Conservation (phyloP, 179 eudicot genomes). For the Drosera spatulata region DNA sequence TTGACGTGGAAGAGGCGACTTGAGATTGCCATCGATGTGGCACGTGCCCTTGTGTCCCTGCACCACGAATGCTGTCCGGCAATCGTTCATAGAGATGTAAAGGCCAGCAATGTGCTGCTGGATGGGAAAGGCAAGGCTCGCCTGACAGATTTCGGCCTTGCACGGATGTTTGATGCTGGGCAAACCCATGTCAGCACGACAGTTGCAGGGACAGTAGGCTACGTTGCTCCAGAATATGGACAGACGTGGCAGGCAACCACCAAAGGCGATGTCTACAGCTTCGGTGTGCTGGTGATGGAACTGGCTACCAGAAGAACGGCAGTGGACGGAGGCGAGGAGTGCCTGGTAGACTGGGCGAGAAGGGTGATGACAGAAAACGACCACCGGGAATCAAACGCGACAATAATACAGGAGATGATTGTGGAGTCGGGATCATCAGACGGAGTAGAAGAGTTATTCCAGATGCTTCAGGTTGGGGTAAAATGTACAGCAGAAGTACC, state of each 20-base stretch:
- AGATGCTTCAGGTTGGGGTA: constrained; percentile 56
- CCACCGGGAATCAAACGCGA: constrained; percentile 15
- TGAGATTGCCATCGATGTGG: constrained; percentile 59
- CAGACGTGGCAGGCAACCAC: constrained; percentile 98
- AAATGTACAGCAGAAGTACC: constrained; percentile 71
- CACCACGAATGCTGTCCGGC: constrained; percentile 87
- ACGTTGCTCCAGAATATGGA: constrained; percentile 91
- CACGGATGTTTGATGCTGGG: constrained; percentile 66
- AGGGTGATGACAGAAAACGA: constrained; percentile 41
- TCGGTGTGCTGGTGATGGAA: constrained; percentile 84
- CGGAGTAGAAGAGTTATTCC: constrained; percentile 52
- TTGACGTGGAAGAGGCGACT: constrained; percentile 51
- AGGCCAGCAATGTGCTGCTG: constrained; percentile 84
- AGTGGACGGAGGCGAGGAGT: constrained; percentile 75
- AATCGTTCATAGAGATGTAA: constrained; percentile 85
- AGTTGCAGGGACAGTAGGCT: constrained; percentile 94
- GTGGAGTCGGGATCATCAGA: constrained; percentile 29
- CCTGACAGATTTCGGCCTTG: constrained; percentile 88
- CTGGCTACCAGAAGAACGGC: constrained; percentile 88
- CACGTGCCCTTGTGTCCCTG: constrained; percentile 66
- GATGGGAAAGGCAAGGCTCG: constrained; percentile 64
- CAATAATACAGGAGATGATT: constrained; percentile 21
- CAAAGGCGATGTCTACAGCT: constrained; percentile 96
- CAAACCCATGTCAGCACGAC: constrained; percentile 84
- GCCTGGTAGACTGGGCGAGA: constrained; percentile 76